These are phyloP conservation scores for Arthrobotrys iridis DNA, from an alignment of 2,329 filamentous ascomycete species.

Conservation along the genomic window DNA sequence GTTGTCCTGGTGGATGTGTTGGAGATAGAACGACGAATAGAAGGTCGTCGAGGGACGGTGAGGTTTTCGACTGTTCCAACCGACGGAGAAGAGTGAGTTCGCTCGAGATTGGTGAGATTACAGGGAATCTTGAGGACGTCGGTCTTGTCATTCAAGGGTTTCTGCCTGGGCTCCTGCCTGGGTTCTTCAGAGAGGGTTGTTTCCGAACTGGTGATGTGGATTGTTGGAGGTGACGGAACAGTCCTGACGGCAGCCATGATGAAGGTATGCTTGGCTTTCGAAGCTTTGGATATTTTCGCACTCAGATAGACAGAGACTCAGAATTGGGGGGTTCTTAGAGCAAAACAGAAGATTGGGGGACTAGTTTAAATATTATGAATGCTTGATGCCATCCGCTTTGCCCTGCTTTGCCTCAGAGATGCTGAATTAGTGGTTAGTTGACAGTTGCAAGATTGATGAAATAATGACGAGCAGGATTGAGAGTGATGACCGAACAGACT, in stretches of 20 bases:
- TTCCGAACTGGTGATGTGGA: constrained; percentile 38
- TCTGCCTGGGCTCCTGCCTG: neutral
- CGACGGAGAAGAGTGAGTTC: constrained; percentile 29
- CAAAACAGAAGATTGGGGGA: no score
- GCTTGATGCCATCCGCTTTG: constrained; percentile 17
- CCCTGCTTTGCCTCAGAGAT: no score
- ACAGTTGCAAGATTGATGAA: neutral
- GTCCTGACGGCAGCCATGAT: constrained; percentile 21
- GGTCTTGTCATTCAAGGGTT: constrained; percentile 15
- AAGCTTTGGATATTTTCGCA: no score
- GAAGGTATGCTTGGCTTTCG: constrained; percentile 1
- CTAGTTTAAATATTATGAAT: neutral
- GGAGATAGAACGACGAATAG: constrained; percentile 47
- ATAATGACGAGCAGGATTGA: constrained; percentile 33
- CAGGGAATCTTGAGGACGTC: constrained; percentile 18
- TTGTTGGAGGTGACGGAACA: constrained; percentile 24
- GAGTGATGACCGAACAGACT: constrained; percentile 33
- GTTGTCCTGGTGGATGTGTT: constrained; percentile 43
- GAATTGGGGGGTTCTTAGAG: no score
- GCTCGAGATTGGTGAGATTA: constrained; percentile 6
- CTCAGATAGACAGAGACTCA: neutral
- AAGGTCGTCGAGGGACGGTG: constrained; percentile 38
- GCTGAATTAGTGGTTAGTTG: no score
- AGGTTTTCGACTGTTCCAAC: constrained; percentile 31
- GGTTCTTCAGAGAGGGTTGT: constrained; percentile 39